Evolutionary conservation across 352 stramenopile genomes (phyloP).

Genomic region (Phytophthora rubi): DNA sequence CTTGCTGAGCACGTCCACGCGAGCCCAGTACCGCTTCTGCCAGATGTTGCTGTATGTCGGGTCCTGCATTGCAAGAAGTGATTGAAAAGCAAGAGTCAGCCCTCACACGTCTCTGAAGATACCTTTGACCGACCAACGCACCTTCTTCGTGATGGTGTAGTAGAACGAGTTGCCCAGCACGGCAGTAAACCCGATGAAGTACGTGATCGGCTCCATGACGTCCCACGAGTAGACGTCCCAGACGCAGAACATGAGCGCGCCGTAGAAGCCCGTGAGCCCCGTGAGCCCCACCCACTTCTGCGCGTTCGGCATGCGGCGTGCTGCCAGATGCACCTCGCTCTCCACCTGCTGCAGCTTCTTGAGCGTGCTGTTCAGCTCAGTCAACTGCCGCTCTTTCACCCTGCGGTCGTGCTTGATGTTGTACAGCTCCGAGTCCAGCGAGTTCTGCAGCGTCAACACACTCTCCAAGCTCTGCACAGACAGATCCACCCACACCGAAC

Average conservation of each 20-base stretch:
- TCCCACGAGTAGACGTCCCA: slow-evolving; percentile 91
- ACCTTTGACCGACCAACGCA: slow-evolving; percentile 2
- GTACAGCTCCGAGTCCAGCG: slow-evolving; percentile 80
- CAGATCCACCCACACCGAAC: not conserved
- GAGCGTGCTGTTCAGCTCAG: slow-evolving; percentile 50
- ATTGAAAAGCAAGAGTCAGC: not conserved
- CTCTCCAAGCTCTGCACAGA: slow-evolving; percentile 68
- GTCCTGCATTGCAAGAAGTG: slow-evolving; percentile 42
- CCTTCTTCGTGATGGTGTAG: slow-evolving; percentile 77
- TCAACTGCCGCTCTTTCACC: slow-evolving; percentile 58
- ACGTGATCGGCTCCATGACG: slow-evolving; percentile 91
- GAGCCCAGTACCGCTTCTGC: slow-evolving; percentile 68
- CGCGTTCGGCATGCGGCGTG: slow-evolving; percentile 64
- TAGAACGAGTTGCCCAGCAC: slow-evolving; percentile 86
- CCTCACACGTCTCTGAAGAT: not conserved
- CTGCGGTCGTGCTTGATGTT: slow-evolving; percentile 73
- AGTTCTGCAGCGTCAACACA: slow-evolving; percentile 66
- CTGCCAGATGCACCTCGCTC: slow-evolving; percentile 49
- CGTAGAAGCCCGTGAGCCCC: slow-evolving; percentile 73
- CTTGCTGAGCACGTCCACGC: slow-evolving; percentile 49
- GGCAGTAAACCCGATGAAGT: slow-evolving; percentile 90
- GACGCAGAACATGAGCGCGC: slow-evolving; percentile 78
- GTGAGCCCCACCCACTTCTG: slow-evolving; percentile 76
- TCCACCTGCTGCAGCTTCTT: slow-evolving; percentile 59
- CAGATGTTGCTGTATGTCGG: slow-evolving; percentile 87